A percentile compares a stretch with the other conserved stretches of the same genome.
phyloP scores from a whole-genome alignment of 768 basidiomycete genomes.

The Pleurotus citrinopileatus region DNA sequence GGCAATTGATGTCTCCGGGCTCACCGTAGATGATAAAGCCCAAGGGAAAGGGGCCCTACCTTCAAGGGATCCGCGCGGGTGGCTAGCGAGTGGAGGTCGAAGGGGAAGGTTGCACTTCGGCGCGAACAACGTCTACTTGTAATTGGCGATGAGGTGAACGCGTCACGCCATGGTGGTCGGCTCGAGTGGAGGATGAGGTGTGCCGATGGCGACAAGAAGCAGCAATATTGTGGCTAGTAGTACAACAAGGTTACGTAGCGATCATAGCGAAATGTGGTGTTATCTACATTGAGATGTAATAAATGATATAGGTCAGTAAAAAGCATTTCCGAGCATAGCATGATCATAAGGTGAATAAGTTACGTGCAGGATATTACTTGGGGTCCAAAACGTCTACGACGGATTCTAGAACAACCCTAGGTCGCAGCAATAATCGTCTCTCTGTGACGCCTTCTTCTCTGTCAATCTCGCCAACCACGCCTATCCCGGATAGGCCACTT shows the following conservation, averaged over 20 bases:
- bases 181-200: no score
- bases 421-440: constrained; percentile 57
- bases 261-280: neutral
- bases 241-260: neutral
- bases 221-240: neutral
- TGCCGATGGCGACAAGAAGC: neutral
- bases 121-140: no score
- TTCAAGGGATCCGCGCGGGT: no score
- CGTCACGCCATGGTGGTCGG: no score
- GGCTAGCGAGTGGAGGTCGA: no score
- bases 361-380: constrained; percentile 13
- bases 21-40: no score
- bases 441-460: constrained; percentile 47
- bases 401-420: constrained; percentile 79
- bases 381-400: constrained; percentile 45
- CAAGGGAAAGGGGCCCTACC: no score
- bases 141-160: no score
- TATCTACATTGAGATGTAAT: neutral
- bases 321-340: neutral
- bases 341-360: constrained; percentile 6
- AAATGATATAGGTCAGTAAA: neutral
- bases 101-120: no score
- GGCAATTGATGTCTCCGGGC: no score
- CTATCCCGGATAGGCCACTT: constrained; percentile 14
- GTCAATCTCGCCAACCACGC: constrained; percentile 17